Evolutionary conservation across 768 basidiomycete genomes (phyloP).

Genomic region (Lentinula boryana): DNA sequence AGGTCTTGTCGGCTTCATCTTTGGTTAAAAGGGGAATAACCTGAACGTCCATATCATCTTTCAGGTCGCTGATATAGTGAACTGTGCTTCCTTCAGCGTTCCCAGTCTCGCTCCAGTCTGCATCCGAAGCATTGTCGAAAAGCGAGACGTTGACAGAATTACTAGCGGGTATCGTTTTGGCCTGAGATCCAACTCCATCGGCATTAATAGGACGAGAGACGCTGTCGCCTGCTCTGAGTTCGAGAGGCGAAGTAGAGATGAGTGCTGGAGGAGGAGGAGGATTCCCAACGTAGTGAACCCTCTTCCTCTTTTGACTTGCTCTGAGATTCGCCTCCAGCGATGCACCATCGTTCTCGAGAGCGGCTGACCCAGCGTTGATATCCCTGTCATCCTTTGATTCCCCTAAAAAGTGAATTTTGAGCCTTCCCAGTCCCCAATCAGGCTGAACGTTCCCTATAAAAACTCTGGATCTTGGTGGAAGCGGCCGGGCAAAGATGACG

Average conservation of each 20-base stretch:
- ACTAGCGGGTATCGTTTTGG: background rate
- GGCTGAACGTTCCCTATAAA: conserved; percentile 25
- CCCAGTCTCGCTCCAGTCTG: background rate
- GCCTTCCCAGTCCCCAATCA: conserved; percentile 21
- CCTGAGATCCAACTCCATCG: background rate
- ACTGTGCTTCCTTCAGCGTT: background rate
- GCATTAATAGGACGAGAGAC: background rate
- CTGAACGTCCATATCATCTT: background rate
- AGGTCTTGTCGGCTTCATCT: background rate
- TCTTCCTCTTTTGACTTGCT: background rate
- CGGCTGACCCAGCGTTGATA: no score
- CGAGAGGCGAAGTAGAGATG: background rate
- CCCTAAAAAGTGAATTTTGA: background rate
- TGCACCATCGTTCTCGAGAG: background rate
- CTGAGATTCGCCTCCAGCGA: background rate
- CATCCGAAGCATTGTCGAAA: background rate
- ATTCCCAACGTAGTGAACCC: background rate
- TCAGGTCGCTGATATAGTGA: background rate
- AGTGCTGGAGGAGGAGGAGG: background rate
- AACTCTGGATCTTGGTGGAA: conserved; percentile 11
- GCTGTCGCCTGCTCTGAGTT: background rate
- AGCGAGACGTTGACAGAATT: background rate
- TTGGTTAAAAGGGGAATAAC: background rate
- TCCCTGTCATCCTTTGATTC: background rate
- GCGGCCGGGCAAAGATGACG: conserved; percentile 14